Conservation (phyloP, 306 rosid genomes). For the Rosa rugosa region DNA sequence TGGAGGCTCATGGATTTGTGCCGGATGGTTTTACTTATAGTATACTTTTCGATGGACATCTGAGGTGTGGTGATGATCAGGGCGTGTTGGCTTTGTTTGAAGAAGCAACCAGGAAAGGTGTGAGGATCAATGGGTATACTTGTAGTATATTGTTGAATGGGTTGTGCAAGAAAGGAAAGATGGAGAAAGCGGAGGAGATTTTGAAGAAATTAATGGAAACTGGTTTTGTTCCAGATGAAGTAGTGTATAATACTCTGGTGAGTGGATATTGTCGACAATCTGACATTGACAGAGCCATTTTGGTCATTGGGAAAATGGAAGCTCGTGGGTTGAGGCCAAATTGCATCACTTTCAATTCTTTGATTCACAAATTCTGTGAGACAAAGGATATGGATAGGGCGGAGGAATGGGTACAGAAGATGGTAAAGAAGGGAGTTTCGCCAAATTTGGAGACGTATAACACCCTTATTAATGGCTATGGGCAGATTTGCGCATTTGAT, state of each 20-base stretch:
- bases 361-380: constrained; percentile 58
- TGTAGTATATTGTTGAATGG: constrained; percentile 55
- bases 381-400: constrained; percentile 56
- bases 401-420: constrained; percentile 69
- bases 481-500: constrained; percentile 38
- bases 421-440: constrained; percentile 57
- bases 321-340: constrained; percentile 51
- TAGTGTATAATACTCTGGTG: constrained; percentile 56
- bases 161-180: constrained; percentile 58
- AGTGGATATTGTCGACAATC: constrained; percentile 63
- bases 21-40: constrained; percentile 54
- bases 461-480: constrained; percentile 63
- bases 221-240: constrained; percentile 51
- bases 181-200: constrained; percentile 60
- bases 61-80: constrained; percentile 31
- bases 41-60: constrained; percentile 49
- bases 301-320: constrained; percentile 49
- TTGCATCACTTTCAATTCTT: constrained; percentile 57
- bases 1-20: constrained; percentile 47
- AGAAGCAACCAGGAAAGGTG: constrained; percentile 35
- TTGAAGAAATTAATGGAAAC: constrained; percentile 44
- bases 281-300: constrained; percentile 49
- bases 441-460: constrained; percentile 61
- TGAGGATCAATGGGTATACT: constrained; percentile 44
- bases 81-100: constrained; percentile 33